Base-by-base conservation (phyloP, 768 basidiomycete species). In the Lentinula detonsa region DNA sequence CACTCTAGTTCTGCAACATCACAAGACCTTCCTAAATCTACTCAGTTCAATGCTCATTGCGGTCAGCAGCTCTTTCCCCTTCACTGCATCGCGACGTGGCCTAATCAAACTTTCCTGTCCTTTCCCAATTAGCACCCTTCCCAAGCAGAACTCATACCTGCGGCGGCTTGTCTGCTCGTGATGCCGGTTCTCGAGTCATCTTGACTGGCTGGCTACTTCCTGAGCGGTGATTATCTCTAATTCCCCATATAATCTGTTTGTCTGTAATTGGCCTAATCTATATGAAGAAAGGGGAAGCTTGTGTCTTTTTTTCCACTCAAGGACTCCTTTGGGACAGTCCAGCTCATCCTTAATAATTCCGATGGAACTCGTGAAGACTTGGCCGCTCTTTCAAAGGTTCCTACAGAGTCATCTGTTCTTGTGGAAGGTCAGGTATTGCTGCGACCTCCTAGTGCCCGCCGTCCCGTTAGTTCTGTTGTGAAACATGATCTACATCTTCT, bases 301-400 rank as follows among this genome's bases (percentile, higher is more conserved):
- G 75, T 94, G 66, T 90, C 90, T 60, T 98, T 98, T 78, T 93
- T 90, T 76, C 87, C 87, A 35, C 81, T 97, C 70, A 89, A 85
- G 68, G 94, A 95, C 73, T 79, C 86, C 46, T 80, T 81, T 64
- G 91, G 91, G 39, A 84, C 80, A 0, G 83, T 88, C 2, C 95
- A 98, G 73, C 86, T 98, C 62, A 81, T 93, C 69, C 80, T 85
- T 48, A 74, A 83, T 69, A 81, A 83, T 65, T 68, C 76, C 63
- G 64, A 72, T 5, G 64, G 66, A 67, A 61, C 65, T 64, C 62
- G 62, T 65, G 59, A 65, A 68, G 39, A 69, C 61, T 71, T 81
- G 54, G 69, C 76, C 23, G 63, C 72, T 42, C 81, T 95, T 64
- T 80, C 85, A 57, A 73, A 77, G 42, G 76, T 91, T 35, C 89